Conservation (phyloP, 225 moss, liverwort and hornwort species). For the Asterella californica region DNA sequence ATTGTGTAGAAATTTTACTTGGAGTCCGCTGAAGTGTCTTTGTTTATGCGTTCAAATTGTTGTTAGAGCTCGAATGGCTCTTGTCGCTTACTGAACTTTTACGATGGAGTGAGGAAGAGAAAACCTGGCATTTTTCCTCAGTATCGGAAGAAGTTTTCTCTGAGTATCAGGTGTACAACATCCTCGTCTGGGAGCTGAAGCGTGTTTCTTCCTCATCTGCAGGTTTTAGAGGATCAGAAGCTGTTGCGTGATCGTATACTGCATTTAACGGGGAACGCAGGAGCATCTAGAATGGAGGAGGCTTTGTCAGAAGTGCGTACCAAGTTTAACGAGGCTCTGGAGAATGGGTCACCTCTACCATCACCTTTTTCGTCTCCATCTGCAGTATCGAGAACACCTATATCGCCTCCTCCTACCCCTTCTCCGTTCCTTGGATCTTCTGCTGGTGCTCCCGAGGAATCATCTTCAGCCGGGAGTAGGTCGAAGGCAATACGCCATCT, state of each 20-base stretch:
- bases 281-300: constrained; percentile 77
- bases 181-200: neutral
- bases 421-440: constrained; percentile 37
- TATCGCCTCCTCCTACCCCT: constrained; percentile 34
- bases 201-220: neutral
- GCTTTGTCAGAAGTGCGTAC: constrained; percentile 64
- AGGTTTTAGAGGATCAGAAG: constrained; percentile 56
- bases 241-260: constrained; percentile 48
- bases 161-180: neutral
- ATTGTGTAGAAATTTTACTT: neutral
- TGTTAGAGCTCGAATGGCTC: neutral
- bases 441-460: constrained; percentile 13
- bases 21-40: neutral
- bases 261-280: constrained; percentile 73
- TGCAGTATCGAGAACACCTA: constrained; percentile 28
- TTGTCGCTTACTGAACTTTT: neutral
- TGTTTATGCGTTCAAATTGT: neutral
- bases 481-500: constrained; percentile 54
- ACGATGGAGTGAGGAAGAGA: neutral
- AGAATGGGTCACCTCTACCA: constrained; percentile 55
- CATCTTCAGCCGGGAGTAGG: constrained; percentile 29
- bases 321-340: constrained; percentile 68
- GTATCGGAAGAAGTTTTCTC: neutral
- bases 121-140: neutral
- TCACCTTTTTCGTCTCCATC: constrained; percentile 62